Evolutionary conservation across 2,329 filamentous ascomycete species (phyloP).

Genomic region (Apiospora aurea): DNA sequence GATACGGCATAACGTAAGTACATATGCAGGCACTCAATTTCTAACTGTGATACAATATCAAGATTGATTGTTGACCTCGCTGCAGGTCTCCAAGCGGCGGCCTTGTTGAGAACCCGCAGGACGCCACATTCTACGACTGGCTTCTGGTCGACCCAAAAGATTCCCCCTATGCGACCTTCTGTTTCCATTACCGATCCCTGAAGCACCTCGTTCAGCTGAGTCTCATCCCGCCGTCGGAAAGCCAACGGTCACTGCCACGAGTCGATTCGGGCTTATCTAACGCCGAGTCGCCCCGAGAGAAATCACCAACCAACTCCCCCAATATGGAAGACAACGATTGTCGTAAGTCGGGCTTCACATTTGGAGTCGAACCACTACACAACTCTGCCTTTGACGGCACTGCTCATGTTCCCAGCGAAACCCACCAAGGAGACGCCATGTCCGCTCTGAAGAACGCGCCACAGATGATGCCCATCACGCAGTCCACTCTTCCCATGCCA

Average conservation of each 20-base stretch:
- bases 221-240: slow-evolving; percentile 48
- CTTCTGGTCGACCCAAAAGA: slow-evolving; percentile 58
- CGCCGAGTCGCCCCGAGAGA: not conserved
- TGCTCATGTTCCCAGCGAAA: not conserved
- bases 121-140: slow-evolving; percentile 60
- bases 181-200: slow-evolving; percentile 64
- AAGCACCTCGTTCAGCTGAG: slow-evolving; percentile 55
- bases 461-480: slow-evolving; percentile 26
- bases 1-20: slow-evolving; percentile 62
- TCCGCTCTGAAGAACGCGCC: slow-evolving; percentile 30
- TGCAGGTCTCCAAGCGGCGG: slow-evolving; percentile 60
- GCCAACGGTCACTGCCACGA: slow-evolving; percentile 21
- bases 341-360: slow-evolving; percentile 30
- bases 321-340: not conserved
- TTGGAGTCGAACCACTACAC: slow-evolving; percentile 29
- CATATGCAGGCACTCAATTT: not conserved
- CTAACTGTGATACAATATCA: not conserved
- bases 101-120: slow-evolving; percentile 57
- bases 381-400: slow-evolving; percentile 29
- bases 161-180: slow-evolving; percentile 59
- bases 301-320: slow-evolving; percentile 4
- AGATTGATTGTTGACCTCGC: not conserved
- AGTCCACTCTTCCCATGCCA: not conserved
- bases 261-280: not conserved
- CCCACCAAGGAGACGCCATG: not conserved